A percentile compares a stretch with the other conserved stretches of the same genome.
phyloP scores from a whole-genome alignment of 768 basidiomycete genomes.

The Ramaria sp. region DNA sequence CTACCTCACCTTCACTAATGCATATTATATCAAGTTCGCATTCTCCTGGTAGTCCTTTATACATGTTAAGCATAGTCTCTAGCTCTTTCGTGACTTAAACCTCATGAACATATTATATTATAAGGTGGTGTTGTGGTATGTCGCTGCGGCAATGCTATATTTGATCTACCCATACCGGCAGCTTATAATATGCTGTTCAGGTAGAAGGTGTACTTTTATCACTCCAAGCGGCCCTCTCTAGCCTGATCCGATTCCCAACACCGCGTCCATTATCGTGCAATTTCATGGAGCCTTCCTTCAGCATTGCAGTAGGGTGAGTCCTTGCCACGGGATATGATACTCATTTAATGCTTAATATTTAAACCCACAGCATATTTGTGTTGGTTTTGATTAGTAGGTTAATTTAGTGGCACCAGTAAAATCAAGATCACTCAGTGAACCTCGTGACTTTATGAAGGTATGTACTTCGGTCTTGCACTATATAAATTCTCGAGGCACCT shows the following conservation, averaged over 20 bases:
- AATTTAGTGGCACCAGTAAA: neutral
- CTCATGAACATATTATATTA: neutral
- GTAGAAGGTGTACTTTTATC: too few species aligned
- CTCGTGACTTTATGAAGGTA: neutral
- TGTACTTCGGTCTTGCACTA: neutral
- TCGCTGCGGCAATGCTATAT: too few species aligned
- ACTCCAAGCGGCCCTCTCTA: too few species aligned
- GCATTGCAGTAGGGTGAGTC: neutral
- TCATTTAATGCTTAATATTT: neutral
- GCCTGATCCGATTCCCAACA: neutral
- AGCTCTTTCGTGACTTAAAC: neutral
- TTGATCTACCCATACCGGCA: too few species aligned
- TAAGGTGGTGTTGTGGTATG: too few species aligned
- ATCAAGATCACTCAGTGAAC: neutral
- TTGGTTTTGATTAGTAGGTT: neutral
- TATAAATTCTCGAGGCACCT: neutral
- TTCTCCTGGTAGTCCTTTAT: neutral
- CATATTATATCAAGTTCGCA: neutral
- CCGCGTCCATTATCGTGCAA: neutral
- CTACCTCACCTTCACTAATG: neutral
- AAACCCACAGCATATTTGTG: neutral
- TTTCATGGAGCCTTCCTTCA: neutral
- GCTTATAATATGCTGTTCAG: too few species aligned
- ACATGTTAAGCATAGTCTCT: neutral
- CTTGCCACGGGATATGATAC: neutral